These are phyloP conservation scores for Lodderomyces pseudojiufengensis DNA, from an alignment of 1,139 yeast species.

Conservation along the genomic window DNA sequence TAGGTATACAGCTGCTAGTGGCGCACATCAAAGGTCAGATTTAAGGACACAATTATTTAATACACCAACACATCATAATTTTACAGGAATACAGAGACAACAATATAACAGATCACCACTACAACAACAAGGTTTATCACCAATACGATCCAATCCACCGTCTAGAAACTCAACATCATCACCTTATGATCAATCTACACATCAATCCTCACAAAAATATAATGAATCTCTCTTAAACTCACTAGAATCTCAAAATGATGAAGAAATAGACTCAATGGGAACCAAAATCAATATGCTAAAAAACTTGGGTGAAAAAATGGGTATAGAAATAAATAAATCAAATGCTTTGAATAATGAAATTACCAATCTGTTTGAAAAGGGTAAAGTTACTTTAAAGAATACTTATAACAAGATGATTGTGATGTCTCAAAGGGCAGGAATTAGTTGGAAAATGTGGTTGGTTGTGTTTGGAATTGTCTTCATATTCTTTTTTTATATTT, in stretches of 20 bases:
- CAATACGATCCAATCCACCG: slow-evolving; percentile 22
- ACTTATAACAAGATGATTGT: slow-evolving; percentile 72
- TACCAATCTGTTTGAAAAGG: slow-evolving; percentile 43
- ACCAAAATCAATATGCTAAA: slow-evolving; percentile 70
- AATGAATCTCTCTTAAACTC: slow-evolving; percentile 61
- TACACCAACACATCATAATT: slow-evolving; percentile 20
- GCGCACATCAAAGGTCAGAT: slow-evolving; percentile 44
- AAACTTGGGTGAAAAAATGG: slow-evolving; percentile 71
- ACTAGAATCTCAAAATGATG: slow-evolving; percentile 81
- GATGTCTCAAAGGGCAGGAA: slow-evolving; percentile 82
- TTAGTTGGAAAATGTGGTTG: slow-evolving; percentile 78
- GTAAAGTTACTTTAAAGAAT: slow-evolving; percentile 50
- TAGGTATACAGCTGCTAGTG: slow-evolving; percentile 33
- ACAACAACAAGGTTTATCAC: slow-evolving; percentile 12
- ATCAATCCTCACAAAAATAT: slow-evolving; percentile 28
- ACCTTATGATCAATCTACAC: slow-evolving; percentile 52
- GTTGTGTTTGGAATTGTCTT: slow-evolving; percentile 58
- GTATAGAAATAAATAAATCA: slow-evolving; percentile 77
- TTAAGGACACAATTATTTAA: slow-evolving; percentile 45
- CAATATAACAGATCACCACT: not conserved
- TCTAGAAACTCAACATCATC: slow-evolving; percentile 31
- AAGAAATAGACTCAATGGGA: slow-evolving; percentile 66
- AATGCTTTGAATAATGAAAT: slow-evolving; percentile 58
- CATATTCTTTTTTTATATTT: slow-evolving; percentile 76
- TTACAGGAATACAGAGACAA: not conserved